phyloP scores from a whole-genome alignment of 208 protist genomes.

The Leishmania tropica region DNA sequence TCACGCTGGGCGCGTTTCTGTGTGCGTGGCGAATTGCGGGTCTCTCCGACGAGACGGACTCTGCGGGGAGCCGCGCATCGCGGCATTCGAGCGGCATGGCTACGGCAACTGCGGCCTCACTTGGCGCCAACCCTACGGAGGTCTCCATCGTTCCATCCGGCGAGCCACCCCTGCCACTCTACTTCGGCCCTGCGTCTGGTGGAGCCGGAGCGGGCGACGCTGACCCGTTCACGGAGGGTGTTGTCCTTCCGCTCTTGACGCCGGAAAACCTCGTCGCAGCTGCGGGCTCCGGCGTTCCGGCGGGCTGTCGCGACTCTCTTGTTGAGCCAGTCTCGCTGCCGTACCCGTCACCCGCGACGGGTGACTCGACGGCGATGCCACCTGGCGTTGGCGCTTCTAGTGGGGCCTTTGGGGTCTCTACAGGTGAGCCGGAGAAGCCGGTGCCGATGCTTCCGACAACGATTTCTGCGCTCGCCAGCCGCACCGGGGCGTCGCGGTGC shows the following conservation, averaged over 20 bases:
- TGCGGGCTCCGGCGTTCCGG: neutral
- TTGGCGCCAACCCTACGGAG: neutral
- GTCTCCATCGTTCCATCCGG: neutral
- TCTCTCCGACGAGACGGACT: neutral
- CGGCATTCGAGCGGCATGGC: neutral
- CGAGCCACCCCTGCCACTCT: neutral
- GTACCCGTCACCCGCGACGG: neutral
- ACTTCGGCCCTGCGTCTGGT: neutral
- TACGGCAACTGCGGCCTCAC: neutral
- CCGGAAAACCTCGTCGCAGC: constrained; percentile 13
- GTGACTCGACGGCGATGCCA: neutral
- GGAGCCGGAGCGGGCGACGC: neutral
- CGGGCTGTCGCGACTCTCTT: neutral
- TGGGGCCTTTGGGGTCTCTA: neutral
- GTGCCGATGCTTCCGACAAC: constrained; percentile 8
- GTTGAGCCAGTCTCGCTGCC: neutral
- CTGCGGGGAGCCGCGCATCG: neutral
- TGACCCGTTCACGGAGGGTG: constrained; percentile 4
- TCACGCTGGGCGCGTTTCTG: constrained; percentile 72
- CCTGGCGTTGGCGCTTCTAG: neutral
- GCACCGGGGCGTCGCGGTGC: neutral
- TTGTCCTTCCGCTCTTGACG: constrained; percentile 21
- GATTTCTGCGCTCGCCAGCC: constrained; percentile 2
- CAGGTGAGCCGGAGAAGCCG: neutral
- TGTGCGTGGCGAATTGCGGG: constrained; percentile 50